Evolutionary conservation across 2,329 filamentous ascomycete species (phyloP).

Genomic region (Fusarium caatingaense): DNA sequence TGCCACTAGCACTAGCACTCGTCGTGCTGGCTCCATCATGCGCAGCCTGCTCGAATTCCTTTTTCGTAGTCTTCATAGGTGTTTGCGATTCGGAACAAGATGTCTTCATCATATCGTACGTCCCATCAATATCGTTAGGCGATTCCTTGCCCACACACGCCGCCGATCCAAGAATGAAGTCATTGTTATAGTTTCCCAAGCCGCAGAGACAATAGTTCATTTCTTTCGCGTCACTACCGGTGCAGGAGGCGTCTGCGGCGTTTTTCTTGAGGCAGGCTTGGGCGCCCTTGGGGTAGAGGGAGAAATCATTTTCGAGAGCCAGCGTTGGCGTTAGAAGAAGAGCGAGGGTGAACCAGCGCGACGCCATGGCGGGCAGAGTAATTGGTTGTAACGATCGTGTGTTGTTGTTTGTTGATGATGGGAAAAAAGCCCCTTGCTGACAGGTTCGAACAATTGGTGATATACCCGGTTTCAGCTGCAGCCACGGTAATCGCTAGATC

Average conservation of each 20-base stretch:
- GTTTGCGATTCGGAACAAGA: slow-evolving; percentile 60
- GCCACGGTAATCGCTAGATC: slow-evolving; percentile 21
- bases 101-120: slow-evolving; percentile 57
- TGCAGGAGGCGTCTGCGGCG: slow-evolving; percentile 55
- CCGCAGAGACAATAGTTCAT: slow-evolving; percentile 64
- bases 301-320: slow-evolving; percentile 49
- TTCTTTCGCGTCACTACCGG: slow-evolving; percentile 51
- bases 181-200: slow-evolving; percentile 54
- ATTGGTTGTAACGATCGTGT: neutral
- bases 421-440: neutral
- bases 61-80: slow-evolving; percentile 55
- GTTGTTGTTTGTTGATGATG: neutral
- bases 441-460: neutral
- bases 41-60: slow-evolving; percentile 54
- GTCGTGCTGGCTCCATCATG: slow-evolving; percentile 8
- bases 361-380: slow-evolving; percentile 42
- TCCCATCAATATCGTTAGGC: slow-evolving; percentile 52
- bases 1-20: neutral
- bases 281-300: slow-evolving; percentile 49
- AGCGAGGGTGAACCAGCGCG: slow-evolving; percentile 48
- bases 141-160: slow-evolving; percentile 56
- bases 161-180: slow-evolving; percentile 62
- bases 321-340: slow-evolving; percentile 41
- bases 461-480: slow-evolving; percentile 27
- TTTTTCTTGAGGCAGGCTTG: slow-evolving; percentile 58